phyloP scores from a whole-genome alignment of 2,329 filamentous ascomycete species.

The Ascochyta pisi region DNA sequence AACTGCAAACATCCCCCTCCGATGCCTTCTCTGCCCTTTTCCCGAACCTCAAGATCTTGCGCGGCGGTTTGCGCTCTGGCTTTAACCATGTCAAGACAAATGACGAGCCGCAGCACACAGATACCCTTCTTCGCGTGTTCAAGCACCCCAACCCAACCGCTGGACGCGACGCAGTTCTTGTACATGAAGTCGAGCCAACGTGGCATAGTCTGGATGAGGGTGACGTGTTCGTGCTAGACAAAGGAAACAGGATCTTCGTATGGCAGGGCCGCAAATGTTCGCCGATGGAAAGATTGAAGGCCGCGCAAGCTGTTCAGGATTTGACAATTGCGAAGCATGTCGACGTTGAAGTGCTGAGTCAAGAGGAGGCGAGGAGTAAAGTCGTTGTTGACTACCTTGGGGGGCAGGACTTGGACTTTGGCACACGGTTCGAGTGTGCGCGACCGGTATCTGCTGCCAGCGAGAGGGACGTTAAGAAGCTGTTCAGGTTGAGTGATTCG shows the following conservation, averaged over 20 bases:
- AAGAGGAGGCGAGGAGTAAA: slow-evolving; percentile 63
- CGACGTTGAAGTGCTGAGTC: slow-evolving; percentile 70
- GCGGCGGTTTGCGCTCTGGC: slow-evolving; percentile 67
- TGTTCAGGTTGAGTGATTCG: slow-evolving; percentile 70
- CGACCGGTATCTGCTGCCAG: slow-evolving; percentile 48
- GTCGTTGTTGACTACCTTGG: slow-evolving; percentile 60
- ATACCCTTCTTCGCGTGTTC: slow-evolving; percentile 68
- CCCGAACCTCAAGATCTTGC: slow-evolving; percentile 64
- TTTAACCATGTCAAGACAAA: slow-evolving; percentile 66
- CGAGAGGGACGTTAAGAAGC: slow-evolving; percentile 49
- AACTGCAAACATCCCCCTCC: slow-evolving; percentile 66
- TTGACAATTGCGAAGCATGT: slow-evolving; percentile 68
- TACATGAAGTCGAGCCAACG: slow-evolving; percentile 68
- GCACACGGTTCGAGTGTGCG: slow-evolving; percentile 50
- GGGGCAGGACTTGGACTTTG: slow-evolving; percentile 52
- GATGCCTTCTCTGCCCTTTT: slow-evolving; percentile 68
- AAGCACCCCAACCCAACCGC: slow-evolving; percentile 59
- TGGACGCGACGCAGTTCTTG: slow-evolving; percentile 60
- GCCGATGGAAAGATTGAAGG: slow-evolving; percentile 73
- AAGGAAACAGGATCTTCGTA: slow-evolving; percentile 69
- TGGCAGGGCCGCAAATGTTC: slow-evolving; percentile 72
- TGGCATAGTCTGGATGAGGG: slow-evolving; percentile 69
- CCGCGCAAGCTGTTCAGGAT: slow-evolving; percentile 71
- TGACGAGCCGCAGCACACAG: slow-evolving; percentile 53
- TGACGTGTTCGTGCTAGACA: slow-evolving; percentile 71